Conservation (phyloP, 1,284 basidiomycete species). For the Sporisorium reilianum region DNA sequence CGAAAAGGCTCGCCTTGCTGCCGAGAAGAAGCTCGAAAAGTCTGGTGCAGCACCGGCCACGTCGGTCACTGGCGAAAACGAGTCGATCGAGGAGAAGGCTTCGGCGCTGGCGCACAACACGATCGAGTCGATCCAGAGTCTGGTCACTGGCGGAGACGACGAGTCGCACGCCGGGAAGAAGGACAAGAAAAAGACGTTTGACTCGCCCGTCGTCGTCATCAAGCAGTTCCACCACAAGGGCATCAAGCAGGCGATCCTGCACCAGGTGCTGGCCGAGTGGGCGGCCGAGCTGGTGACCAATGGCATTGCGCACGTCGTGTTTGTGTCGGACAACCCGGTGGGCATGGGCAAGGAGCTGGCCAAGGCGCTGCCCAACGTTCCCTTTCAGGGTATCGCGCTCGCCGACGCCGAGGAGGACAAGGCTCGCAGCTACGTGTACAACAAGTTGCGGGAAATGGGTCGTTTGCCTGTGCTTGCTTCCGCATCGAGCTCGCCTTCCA, state of each 20-base stretch:
- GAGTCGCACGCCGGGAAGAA: slow-evolving; percentile 4
- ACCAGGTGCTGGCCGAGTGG: slow-evolving; percentile 86
- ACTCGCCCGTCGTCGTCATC: slow-evolving; percentile 58
- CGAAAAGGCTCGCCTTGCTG: slow-evolving; percentile 41
- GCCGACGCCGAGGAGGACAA: slow-evolving; percentile 84
- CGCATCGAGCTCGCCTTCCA: slow-evolving; percentile 3
- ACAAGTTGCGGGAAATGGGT: slow-evolving; percentile 79
- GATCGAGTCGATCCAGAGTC: slow-evolving; percentile 24
- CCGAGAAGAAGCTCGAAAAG: slow-evolving; percentile 36
- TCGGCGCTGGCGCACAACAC: slow-evolving; percentile 27
- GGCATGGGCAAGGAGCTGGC: slow-evolving; percentile 82
- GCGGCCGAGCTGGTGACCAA: slow-evolving; percentile 74
- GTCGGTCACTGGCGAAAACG: slow-evolving; percentile 11
- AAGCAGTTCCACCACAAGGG: slow-evolving; percentile 65
- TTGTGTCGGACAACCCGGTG: slow-evolving; percentile 89
- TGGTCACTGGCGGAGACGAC: slow-evolving; percentile 14
- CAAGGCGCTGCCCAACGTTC: slow-evolving; percentile 87
- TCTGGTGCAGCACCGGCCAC: slow-evolving; percentile 4
- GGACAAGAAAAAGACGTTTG: slow-evolving; percentile 36
- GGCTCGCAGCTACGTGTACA: slow-evolving; percentile 82
- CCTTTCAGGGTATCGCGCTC: slow-evolving; percentile 74
- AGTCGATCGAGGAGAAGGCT: slow-evolving; percentile 39
- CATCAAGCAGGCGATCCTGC: slow-evolving; percentile 77
- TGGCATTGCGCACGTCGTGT: slow-evolving; percentile 88
- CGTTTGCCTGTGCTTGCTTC: slow-evolving; percentile 25